Percentiles rank a stretch among this genome's conserved stretches.
Conservation (phyloP, 495 filamentous ascomycete species). For the Aspergillus heteromorphus region DNA sequence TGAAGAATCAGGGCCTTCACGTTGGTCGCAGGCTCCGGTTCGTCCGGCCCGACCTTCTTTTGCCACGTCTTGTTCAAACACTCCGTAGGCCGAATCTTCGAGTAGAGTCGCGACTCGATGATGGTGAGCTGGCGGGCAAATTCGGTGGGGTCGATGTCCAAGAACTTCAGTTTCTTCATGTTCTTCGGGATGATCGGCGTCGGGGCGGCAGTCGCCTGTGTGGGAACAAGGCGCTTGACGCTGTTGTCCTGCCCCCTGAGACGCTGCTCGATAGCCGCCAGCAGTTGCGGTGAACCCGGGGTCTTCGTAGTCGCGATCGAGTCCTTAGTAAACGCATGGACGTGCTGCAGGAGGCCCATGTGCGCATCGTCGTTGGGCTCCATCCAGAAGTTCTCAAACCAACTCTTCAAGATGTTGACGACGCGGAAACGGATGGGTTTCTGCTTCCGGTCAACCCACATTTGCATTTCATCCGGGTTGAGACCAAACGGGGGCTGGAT, state of each 20-base stretch:
- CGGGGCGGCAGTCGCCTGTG: conserved; percentile 70
- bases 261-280: conserved; percentile 81
- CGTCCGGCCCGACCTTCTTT: conserved; percentile 77
- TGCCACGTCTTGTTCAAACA: conserved; percentile 99
- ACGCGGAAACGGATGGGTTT: conserved; percentile 92
- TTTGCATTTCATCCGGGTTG: conserved; percentile 66
- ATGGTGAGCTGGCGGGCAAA: conserved; percentile 96
- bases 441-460: conserved; percentile 91
- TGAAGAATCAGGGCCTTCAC: conserved; percentile 95
- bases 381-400: conserved; percentile 99
- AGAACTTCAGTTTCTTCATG: conserved; percentile 98
- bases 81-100: conserved; percentile 90
- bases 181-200: conserved; percentile 94
- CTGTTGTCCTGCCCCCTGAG: conserved; percentile 80
- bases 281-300: conserved; percentile 72
- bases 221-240: conserved; percentile 81
- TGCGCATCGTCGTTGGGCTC: conserved; percentile 79
- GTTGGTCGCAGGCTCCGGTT: conserved; percentile 86
- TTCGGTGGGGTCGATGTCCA: conserved; percentile 93
- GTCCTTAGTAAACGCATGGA: conserved; percentile 86
- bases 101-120: conserved; percentile 91
- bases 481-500: conserved; percentile 90
- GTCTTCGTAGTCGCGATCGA: conserved; percentile 89
- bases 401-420: conserved; percentile 95
- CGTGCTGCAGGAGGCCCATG: conserved; percentile 77